Conservation (phyloP, 495 filamentous ascomycete genomes). For the Trichocladium antarcticum region DNA sequence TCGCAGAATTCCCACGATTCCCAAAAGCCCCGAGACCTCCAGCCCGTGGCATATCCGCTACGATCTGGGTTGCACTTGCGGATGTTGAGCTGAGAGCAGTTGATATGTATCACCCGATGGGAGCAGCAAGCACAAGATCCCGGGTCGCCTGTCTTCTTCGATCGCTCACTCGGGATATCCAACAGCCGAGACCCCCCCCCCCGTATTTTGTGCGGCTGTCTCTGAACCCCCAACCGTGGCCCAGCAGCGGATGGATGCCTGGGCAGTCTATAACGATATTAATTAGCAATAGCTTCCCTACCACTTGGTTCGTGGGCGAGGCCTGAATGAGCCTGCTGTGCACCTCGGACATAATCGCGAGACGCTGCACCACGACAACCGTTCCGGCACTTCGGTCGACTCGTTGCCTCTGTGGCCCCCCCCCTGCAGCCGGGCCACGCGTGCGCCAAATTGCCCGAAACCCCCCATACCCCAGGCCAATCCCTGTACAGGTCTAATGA, state of each 20-base stretch:
- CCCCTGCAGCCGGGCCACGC: neutral
- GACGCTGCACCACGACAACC: neutral
- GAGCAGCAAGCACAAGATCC: too few species aligned
- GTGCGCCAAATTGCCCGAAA: neutral
- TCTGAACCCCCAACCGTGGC: neutral
- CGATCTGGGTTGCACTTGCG: too few species aligned
- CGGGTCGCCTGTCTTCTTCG: too few species aligned
- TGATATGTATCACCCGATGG: too few species aligned
- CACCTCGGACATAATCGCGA: constrained; percentile 7
- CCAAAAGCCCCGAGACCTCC: too few species aligned
- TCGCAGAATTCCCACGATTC: too few species aligned
- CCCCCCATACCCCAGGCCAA: neutral
- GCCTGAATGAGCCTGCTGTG: constrained; percentile 18
- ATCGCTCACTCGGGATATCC: too few species aligned
- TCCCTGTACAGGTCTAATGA: constrained; percentile 16
- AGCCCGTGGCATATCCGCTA: too few species aligned
- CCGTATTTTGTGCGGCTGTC: too few species aligned
- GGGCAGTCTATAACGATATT: constrained; percentile 13
- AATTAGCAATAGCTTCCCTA: constrained; percentile 13
- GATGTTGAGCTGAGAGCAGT: too few species aligned
- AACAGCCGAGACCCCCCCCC: too few species aligned
- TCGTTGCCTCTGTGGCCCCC: constrained; percentile 16
- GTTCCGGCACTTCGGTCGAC: constrained; percentile 21
- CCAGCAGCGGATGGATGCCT: neutral
- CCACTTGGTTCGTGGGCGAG: constrained; percentile 10